Evolutionary conservation across 441 rosid genomes (phyloP), one percentile per base, ranked within the genome.

Genomic region (Populus hybrid): DNA sequence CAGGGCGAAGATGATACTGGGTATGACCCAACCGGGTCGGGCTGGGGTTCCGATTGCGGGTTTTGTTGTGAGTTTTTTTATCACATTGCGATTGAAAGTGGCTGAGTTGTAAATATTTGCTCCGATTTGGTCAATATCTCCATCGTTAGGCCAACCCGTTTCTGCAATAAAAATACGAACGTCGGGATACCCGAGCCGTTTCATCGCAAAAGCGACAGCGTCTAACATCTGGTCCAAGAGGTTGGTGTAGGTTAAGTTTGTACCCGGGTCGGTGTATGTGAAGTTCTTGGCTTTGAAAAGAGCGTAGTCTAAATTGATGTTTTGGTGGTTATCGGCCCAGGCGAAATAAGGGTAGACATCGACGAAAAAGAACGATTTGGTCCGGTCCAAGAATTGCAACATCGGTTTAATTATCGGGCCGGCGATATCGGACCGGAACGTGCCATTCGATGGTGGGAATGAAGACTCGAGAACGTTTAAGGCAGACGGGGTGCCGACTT

Each of bases 81-180:
- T 74, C 4, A 84, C 80, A 77, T 95, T 95, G 71, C 97, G 90
- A 77, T 91, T 92, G 85, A 87, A 95, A 7, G 92, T 91, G 28
- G 99, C 97, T 23, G 98, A 92, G 74, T 95, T 95, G 89, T 85
- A 82, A 35, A 94, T 70, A 74, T 94, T 94, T 2, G 93, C 90
- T 79, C 99, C 98, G 70, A 94, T 90, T 77, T 95, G 99, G 74
- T 95, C 98, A 69, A 81, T 69, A 24, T 94, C 97, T 11, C 97
- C 99, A 23, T 34, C 86, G 20, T 85, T 95, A 32, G 99, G 98
- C 97, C 99, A 94, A 61, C 98, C 99, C 70, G 95, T 95, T 85
- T 95, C 99, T 0, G 95, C 97, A n/a, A 92, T 87, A 79, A 88
- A 90, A 80, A 95, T 80, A 76, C 94, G 91, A 75, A 92, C 77